Percentiles rank a stretch among this genome's conserved stretches.
Evolutionary conservation across 208 protist genomes (phyloP).

Genomic region (Crithidia fasciculata): DNA sequence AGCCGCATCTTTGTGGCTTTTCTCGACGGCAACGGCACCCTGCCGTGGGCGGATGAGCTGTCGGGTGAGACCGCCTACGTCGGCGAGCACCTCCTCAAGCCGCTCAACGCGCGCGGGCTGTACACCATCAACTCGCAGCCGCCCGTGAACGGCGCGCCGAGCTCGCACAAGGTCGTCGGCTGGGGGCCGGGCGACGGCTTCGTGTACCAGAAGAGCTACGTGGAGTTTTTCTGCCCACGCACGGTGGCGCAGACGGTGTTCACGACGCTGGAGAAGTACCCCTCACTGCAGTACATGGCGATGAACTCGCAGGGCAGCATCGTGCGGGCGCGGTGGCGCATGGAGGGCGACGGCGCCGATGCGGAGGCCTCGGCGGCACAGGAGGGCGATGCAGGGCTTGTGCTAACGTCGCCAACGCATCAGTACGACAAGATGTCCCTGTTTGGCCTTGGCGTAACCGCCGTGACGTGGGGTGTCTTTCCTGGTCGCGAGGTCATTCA

Average conservation of each 20-base stretch:
- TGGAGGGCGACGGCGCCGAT: slow-evolving; percentile 16
- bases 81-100: slow-evolving; percentile 58
- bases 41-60: slow-evolving; percentile 82
- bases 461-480: slow-evolving; percentile 80
- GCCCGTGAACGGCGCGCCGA: slow-evolving; percentile 82
- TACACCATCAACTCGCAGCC: slow-evolving; percentile 96
- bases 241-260: slow-evolving; percentile 37
- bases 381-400: not conserved
- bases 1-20: slow-evolving; percentile 50
- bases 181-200: slow-evolving; percentile 63
- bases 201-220: slow-evolving; percentile 74
- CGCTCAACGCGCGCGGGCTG: slow-evolving; percentile 86
- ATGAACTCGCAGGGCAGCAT: slow-evolving; percentile 37
- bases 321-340: slow-evolving; percentile 34
- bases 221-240: slow-evolving; percentile 72
- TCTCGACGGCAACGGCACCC: slow-evolving; percentile 46
- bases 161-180: slow-evolving; percentile 67
- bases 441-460: slow-evolving; percentile 49
- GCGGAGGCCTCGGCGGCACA: not conserved
- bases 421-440: slow-evolving; percentile 15
- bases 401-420: not conserved
- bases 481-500: slow-evolving; percentile 65
- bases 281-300: slow-evolving; percentile 55
- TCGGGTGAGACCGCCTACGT: slow-evolving; percentile 69
- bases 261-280: slow-evolving; percentile 52